These are phyloP conservation scores for Glebionis coronaria DNA, from an alignment of 129 eudicot species.

Conservation along the genomic window DNA sequence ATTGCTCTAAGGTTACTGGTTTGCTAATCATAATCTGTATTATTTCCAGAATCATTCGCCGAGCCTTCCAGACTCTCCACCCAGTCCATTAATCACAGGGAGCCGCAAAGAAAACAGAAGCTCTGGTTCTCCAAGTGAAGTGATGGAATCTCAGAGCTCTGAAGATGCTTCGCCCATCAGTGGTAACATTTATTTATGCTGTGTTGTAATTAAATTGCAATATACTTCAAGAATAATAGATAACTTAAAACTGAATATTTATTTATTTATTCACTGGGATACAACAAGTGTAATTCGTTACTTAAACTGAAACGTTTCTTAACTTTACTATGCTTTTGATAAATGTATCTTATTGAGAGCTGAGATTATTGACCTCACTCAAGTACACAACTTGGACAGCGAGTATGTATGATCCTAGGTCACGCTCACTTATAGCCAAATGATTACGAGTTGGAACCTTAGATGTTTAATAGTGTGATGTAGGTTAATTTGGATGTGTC, in stretches of 20 bases:
- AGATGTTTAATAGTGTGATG: no score
- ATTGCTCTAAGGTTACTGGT: conserved; percentile 13
- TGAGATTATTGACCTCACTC: no score
- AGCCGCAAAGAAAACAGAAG: conserved; percentile 16
- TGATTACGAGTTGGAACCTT: no score
- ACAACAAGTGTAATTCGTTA: neutral
- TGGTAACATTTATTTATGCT: conserved; percentile 14
- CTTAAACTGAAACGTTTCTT: neutral
- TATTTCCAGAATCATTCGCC: conserved; percentile 45
- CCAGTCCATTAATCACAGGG: neutral
- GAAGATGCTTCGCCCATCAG: no score
- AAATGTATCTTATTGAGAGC: no score
- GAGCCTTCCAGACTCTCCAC: conserved; percentile 33
- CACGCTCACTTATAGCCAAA: no score
- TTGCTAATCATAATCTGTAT: conserved; percentile 20
- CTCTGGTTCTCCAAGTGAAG: conserved; percentile 50
- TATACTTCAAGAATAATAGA: conserved; percentile 12
- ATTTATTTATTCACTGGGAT: neutral
- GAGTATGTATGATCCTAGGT: no score
- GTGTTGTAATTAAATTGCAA: conserved; percentile 8
- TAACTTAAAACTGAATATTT: conserved; percentile 10
- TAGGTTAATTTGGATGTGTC: no score
- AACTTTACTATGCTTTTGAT: neutral
- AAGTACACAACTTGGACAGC: no score
- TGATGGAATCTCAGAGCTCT: conserved; percentile 56